These are phyloP conservation scores for Blastocrithidia nonstop DNA, from an alignment of 208 protist species.

Conservation along the genomic window DNA sequence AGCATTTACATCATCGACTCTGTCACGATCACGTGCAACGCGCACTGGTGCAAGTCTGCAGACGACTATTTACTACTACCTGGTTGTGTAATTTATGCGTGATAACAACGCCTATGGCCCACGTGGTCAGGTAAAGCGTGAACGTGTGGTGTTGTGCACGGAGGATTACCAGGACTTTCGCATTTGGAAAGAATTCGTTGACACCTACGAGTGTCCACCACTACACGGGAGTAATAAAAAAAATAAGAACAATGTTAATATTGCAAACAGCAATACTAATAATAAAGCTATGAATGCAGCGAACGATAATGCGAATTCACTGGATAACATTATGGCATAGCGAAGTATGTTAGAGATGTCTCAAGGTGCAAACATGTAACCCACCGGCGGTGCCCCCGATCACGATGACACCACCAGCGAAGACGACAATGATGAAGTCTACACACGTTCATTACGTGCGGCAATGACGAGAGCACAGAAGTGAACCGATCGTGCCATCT, in stretches of 20 bases:
- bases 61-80: slow-evolving; percentile 42
- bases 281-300: neutral
- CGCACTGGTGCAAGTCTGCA: slow-evolving; percentile 1
- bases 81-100: slow-evolving; percentile 61
- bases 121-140: slow-evolving; percentile 21
- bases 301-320: neutral
- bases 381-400: slow-evolving; percentile 11
- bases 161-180: slow-evolving; percentile 64
- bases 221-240: slow-evolving; percentile 5
- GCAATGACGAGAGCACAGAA: slow-evolving; percentile 6
- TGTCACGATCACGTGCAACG: neutral
- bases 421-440: slow-evolving; percentile 11
- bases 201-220: slow-evolving; percentile 36
- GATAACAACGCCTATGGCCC: slow-evolving; percentile 12
- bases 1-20: neutral
- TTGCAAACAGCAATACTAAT: neutral
- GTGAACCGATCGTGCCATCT: slow-evolving; percentile 37
- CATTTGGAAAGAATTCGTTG: slow-evolving; percentile 61
- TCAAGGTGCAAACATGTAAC: neutral
- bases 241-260: neutral
- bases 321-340: neutral
- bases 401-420: slow-evolving; percentile 50
- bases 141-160: slow-evolving; percentile 65
- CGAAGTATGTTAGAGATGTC: neutral
- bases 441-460: neutral